Base-by-base conservation (phyloP, 139 green algal species). In the Astrephomene gubernaculifera region DNA sequence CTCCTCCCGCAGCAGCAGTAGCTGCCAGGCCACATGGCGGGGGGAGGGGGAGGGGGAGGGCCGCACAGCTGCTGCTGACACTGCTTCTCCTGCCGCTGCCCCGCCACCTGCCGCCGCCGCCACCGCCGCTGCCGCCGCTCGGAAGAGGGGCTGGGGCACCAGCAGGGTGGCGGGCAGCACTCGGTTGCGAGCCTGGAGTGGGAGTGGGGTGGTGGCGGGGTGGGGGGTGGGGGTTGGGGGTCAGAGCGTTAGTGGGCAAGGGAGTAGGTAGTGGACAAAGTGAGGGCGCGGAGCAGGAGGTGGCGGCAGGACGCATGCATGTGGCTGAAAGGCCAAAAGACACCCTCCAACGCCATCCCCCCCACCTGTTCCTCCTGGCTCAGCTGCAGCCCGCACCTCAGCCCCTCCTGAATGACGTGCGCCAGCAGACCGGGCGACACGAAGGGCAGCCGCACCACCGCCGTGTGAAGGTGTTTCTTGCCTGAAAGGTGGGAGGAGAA, bases 391-490 rank as follows among this genome's bases (percentile, higher is more conserved):
- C 88, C 89, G 45, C 74, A 73, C 22, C 38, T 21, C 65, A 87
- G 69, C 67, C 71, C 69, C 63, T 89, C 69, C 70, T 90, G 89
- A 6, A 91, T 38, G 27, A 90, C 89, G n/a, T 41, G 29, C 24
- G 87, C 91, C 39, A 94, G 60, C 8, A 73, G 63, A 43, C 45
- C 65, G 29, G 91, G 88, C 17, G 91, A 39, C 10, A 88, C 88
- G 69, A 87, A 84, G 7, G 91, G 89, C 79, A 95, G 80, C 43
- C 86, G 84, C 31, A 95, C 86, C 24, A 95, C 86, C 31, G 87
- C 92, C n/a, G 89, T 94, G 89, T 95, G 92, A n/a, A 92, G 52
- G 82, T 86, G 92, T 49, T 88, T 90, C 89, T 95, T 94, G 86
- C 89, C 89, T 92, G 82, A 38, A n/a, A n/a, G n/a, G n/a, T n/a